These are phyloP conservation scores for Polysphondylium violaceum DNA, from an alignment of 78 protist species.

Conservation along the genomic window DNA sequence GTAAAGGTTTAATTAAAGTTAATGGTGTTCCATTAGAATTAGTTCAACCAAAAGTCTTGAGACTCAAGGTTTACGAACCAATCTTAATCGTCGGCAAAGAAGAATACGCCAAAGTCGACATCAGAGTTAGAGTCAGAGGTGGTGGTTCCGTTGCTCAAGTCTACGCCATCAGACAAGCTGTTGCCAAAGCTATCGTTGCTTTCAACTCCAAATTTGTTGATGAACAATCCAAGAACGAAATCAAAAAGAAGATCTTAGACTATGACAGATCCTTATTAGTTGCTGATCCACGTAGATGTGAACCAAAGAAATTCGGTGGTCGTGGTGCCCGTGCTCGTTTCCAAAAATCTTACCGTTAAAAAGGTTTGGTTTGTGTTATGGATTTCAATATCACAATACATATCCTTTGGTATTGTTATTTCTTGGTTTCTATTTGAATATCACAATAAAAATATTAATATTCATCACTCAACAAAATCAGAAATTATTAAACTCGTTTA, in stretches of 20 bases:
- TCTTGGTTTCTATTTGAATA: too few species aligned
- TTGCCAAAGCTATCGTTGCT: conserved; percentile 98
- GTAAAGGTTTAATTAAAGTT: conserved; percentile 96
- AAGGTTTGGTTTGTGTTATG: background rate
- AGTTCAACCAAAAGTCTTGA: conserved; percentile 95
- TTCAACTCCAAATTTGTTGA: conserved; percentile 99
- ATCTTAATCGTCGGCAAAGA: conserved; percentile 96
- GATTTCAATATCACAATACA: too few species aligned
- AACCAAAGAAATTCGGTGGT: conserved; percentile 99
- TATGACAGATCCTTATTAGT: conserved; percentile 99
- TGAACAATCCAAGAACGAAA: conserved; percentile 96
- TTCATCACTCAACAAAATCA: too few species aligned
- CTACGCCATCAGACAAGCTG: conserved; percentile 99
- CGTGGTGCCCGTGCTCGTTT: conserved; percentile 99
- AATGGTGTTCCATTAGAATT: conserved; percentile 98
- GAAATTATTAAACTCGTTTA: too few species aligned
- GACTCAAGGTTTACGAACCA: conserved; percentile 98
- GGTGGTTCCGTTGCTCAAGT: conserved; percentile 98
- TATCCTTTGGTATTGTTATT: too few species aligned
- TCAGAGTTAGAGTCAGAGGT: conserved; percentile 98
- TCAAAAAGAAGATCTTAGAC: conserved; percentile 93
- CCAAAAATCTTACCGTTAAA: conserved; percentile 99
- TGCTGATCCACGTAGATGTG: conserved; percentile 99
- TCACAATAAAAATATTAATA: too few species aligned
- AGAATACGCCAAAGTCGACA: conserved; percentile 94